Evolutionary conservation across 148 eudicot genomes (phyloP).

Genomic region (Spergularia bocconei): DNA sequence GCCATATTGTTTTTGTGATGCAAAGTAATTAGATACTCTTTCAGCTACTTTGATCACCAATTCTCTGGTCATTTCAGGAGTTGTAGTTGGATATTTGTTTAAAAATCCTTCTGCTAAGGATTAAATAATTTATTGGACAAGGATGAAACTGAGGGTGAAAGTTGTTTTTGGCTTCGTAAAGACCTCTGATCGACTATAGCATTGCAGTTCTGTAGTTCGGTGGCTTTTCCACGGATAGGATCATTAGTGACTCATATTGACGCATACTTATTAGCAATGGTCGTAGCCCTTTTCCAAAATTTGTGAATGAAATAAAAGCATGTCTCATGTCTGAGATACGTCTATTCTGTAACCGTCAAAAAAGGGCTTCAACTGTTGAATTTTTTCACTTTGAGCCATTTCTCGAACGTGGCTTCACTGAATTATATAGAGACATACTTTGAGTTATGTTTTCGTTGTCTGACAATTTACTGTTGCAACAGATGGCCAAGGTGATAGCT

Average conservation of each 20-base stretch:
- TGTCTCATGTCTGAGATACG: too few relatives aligned
- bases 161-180: neutral
- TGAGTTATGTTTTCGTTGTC: neutral
- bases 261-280: too few relatives aligned
- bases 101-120: neutral
- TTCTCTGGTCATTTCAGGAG: too few relatives aligned
- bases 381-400: neutral
- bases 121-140: neutral
- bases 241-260: neutral
- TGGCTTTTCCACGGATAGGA: neutral
- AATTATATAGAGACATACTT: neutral
- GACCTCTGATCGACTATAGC: neutral
- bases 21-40: neutral
- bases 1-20: neutral
- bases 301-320: too few relatives aligned
- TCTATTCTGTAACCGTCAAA: neutral
- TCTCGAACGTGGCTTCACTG: neutral
- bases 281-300: neutral
- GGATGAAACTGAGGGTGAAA: neutral
- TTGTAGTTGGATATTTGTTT: neutral
- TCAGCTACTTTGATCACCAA: neutral
- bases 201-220: neutral
- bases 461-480: constrained; percentile 7
- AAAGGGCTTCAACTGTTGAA: neutral
- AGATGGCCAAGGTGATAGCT: constrained; percentile 39